Base-by-base conservation (phyloP, 208 protist genomes). In the Sergeia podlipaevii region DNA sequence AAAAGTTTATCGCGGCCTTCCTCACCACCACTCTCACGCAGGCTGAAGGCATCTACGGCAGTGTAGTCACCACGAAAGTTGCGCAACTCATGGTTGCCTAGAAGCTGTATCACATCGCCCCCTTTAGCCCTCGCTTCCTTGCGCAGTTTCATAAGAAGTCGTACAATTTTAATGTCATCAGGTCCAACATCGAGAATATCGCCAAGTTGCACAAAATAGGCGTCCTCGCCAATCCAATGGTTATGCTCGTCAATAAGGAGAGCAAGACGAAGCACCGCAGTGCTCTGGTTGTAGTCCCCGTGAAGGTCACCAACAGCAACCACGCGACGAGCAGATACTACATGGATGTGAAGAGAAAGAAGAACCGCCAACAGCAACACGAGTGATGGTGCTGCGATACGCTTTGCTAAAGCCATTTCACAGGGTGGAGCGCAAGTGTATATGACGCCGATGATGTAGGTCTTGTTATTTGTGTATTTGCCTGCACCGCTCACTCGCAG, bases 151-250 rank as follows among this genome's bases (percentile, higher is more conserved):
- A 91, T 91, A 29, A 96, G 74, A 13, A 96, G 56, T 37, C 66
- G 41, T n/a, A 87, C 65, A 54, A 97, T 93, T 13, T 52, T 55
- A 21, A 90, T 62, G 48, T 90, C 75, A 43, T 94, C 83, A 8
- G 83, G 84, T 29, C 90, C 93, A 17, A 93, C 81, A 62, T 97
- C 93, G n/a, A 97, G 65, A 33, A 96, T 73, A 62, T 97, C 93
- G 32, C 93, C 90, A n/a, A 87, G 61, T 69, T 96, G 89, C 10
- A 96, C 83, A 11, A 96, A 69, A 8, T 74, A 77, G 4, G 81
- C 65, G 59, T 92, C 77, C 54, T 73, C 78, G 24, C 80, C 84
- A 45, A 89, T 77, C 85, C 85, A 92, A 59, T 89, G 67, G 41
- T 85, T 77, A 13, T 49, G 34, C 28, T 75, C 77, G 69, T 92